Conservation (phyloP, 2,329 filamentous ascomycete species). For the Exophiala dermatitidis region DNA sequence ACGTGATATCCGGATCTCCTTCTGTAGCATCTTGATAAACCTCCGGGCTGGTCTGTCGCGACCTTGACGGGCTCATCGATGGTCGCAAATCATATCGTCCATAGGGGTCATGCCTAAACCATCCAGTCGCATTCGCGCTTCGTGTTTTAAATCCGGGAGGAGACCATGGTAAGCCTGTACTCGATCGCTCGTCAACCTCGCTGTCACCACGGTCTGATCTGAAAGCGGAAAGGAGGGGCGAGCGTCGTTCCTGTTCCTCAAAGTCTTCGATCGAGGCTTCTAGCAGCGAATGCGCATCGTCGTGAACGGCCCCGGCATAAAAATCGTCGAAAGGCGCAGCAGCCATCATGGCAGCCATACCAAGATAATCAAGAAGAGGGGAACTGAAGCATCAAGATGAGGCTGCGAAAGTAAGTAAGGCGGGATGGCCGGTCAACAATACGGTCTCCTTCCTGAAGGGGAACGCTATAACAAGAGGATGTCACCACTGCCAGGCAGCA, state of each 20-base stretch:
- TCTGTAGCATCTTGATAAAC: slow-evolving; percentile 50
- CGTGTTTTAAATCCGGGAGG: slow-evolving; percentile 53
- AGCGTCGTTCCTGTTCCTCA: slow-evolving; percentile 48
- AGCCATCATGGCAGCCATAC: slow-evolving; percentile 35
- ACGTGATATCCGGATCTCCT: slow-evolving; percentile 43
- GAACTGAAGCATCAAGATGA: slow-evolving; percentile 14
- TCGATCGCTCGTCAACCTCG: slow-evolving; percentile 37
- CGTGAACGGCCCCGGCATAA: slow-evolving; percentile 41
- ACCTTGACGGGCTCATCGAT: slow-evolving; percentile 44
- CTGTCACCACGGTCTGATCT: slow-evolving; percentile 45
- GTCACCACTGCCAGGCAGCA: slow-evolving; percentile 15
- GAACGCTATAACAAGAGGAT: not conserved
- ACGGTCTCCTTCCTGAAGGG: slow-evolving; percentile 13
- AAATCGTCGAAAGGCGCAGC: slow-evolving; percentile 40
- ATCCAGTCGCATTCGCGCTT: slow-evolving; percentile 46
- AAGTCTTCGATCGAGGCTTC: slow-evolving; percentile 57
- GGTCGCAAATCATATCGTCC: slow-evolving; percentile 37
- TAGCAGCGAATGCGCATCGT: slow-evolving; percentile 46
- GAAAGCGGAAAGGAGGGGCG: slow-evolving; percentile 53
- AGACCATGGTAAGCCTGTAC: slow-evolving; percentile 50
- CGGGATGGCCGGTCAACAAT: slow-evolving; percentile 17
- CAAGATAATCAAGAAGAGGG: slow-evolving; percentile 1
- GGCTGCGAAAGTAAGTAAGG: slow-evolving; percentile 12
- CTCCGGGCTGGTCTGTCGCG: slow-evolving; percentile 53
- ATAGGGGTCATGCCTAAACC: slow-evolving; percentile 48